phyloP scores from a whole-genome alignment of 805 yeast species.

The Lipomyces lipofer region DNA sequence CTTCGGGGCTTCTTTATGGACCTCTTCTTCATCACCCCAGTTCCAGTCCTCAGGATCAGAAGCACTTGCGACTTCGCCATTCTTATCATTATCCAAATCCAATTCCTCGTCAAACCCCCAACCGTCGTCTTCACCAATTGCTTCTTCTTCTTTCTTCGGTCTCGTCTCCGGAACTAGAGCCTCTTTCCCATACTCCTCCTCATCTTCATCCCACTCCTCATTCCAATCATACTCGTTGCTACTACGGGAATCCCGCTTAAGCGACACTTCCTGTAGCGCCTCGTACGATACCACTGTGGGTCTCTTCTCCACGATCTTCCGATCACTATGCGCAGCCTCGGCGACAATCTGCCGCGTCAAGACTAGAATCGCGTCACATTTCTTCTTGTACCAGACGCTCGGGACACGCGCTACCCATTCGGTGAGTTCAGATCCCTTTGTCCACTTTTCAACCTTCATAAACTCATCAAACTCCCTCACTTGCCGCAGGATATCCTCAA shows the following conservation, averaged over 20 bases:
- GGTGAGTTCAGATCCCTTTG: conserved; percentile 9
- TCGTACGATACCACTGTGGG: conserved; percentile 16
- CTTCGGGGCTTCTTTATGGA: background rate
- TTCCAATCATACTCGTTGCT: conserved; percentile 26
- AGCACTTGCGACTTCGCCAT: background rate
- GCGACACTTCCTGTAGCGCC: conserved; percentile 5
- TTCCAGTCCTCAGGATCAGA: conserved; percentile 30
- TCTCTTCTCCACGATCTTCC: conserved; percentile 25
- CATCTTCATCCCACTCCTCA: conserved; percentile 27
- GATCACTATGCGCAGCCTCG: conserved; percentile 15
- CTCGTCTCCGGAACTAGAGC: background rate
- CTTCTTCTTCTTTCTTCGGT: background rate
- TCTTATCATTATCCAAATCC: conserved; percentile 13
- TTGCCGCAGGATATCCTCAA: conserved; percentile 11
- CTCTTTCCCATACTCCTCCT: conserved; percentile 1
- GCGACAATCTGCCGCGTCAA: conserved; percentile 13
- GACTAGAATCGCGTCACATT: conserved; percentile 20
- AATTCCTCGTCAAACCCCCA: conserved; percentile 30
- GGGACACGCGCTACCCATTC: conserved; percentile 29
- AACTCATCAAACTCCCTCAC: conserved; percentile 16
- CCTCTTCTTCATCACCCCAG: conserved; percentile 28
- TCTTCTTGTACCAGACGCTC: conserved; percentile 28
- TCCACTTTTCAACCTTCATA: conserved; percentile 17
- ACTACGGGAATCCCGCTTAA: background rate
- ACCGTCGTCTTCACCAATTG: conserved; percentile 19